Conservation (phyloP, 148 eudicot genomes). For the Fagopyrum esculentum region DNA sequence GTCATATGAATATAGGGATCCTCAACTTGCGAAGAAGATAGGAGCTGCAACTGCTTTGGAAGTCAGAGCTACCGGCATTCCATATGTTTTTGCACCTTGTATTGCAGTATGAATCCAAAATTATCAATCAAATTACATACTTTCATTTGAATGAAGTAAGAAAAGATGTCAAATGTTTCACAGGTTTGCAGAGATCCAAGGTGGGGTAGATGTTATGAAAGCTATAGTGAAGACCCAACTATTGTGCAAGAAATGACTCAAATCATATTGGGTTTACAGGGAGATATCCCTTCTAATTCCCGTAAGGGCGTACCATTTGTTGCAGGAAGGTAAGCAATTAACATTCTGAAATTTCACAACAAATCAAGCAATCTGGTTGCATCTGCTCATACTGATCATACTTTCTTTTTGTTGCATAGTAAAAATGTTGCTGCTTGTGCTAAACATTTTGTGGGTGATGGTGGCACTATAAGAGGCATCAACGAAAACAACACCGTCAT, state of each 20-base stretch:
- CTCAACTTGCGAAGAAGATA: slow-evolving; percentile 52
- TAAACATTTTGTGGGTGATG: slow-evolving; percentile 84
- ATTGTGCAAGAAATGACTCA: slow-evolving; percentile 69
- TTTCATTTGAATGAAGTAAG: not conserved
- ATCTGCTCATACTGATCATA: not conserved
- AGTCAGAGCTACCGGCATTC: slow-evolving; percentile 79
- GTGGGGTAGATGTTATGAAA: slow-evolving; percentile 89
- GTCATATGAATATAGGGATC: slow-evolving; percentile 39
- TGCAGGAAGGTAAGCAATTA: slow-evolving; percentile 50
- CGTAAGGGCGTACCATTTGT: slow-evolving; percentile 61
- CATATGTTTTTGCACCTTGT: slow-evolving; percentile 66
- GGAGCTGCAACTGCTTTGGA: slow-evolving; percentile 82
- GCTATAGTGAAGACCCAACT: slow-evolving; percentile 75
- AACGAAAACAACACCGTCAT: slow-evolving; percentile 58
- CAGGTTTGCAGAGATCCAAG: slow-evolving; percentile 93
- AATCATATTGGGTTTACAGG: slow-evolving; percentile 74
- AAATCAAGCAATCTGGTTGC: not conserved
- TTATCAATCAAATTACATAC: not conserved
- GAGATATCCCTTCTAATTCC: slow-evolving; percentile 47
- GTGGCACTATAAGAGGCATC: slow-evolving; percentile 72
- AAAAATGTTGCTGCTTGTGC: slow-evolving; percentile 74
- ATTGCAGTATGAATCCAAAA: slow-evolving; percentile 43
- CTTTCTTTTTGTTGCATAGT: slow-evolving; percentile 21
- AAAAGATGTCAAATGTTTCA: not conserved
- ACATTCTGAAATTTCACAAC: not conserved